Base-by-base conservation (phyloP, 805 yeast species). In the Candida boleticola region DNA sequence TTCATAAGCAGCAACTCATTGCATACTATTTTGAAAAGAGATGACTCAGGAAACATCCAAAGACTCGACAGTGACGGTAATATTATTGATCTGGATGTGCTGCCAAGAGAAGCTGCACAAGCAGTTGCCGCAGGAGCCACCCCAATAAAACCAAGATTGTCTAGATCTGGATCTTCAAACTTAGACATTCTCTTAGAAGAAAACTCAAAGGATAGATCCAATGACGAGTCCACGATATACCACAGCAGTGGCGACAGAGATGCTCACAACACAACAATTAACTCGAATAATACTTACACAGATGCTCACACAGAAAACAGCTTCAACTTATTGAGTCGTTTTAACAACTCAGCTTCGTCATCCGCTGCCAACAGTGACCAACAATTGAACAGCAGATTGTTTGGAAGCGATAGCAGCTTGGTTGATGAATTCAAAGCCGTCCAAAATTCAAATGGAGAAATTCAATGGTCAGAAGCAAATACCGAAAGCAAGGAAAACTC, bases 51-150 rank as follows among this genome's bases (percentile, higher is more conserved):
- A 5, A 72, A 74, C 47, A 52, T 70, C 42, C 76, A 72, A 51
- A 51, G 73, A 44, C 57, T 69, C 39, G 76, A 71, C 47, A 70
- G 74, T 44, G 70, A 69, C 43, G 77, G 77, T 0, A 71, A 71
- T 48, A 56, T 72, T 7, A 66, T 62, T 11, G 71, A 59, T 2
- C 34, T 19, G 25, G 36, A 37, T 21, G 11, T 31, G 13, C 36
- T 33, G 36, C 36, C 36, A 3, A 9, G 36, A 5, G 39, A 36
- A 27, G 26, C 32, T 5, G 35, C 35, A 14, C 18, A 14, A 31
- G 35, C 16, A 17, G 35, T 31, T 31, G 35, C 35, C 5, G 21
- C 35, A 17, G 35, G 35, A 6, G 19, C 35, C 4, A 14, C 22
- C 5, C 35, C 35, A 14, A 13, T 27, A 26, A 26, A 25, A 17